Evolutionary conservation across 345 rosid species (phyloP), one percentile per base, ranked within the genome.

Genomic region (Schrenkiella parvula): DNA sequence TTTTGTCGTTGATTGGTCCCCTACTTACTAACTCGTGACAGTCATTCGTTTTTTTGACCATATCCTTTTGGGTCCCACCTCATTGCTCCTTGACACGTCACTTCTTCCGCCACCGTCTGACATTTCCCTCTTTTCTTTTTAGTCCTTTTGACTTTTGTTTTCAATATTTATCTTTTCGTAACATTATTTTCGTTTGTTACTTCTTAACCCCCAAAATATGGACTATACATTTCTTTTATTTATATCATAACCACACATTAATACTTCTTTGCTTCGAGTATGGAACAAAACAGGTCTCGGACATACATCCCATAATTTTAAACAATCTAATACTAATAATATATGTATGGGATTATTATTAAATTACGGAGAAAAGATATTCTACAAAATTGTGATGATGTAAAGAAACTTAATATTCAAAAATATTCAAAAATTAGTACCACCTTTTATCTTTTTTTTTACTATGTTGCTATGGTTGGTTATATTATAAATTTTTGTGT

Each of bases 1-100:
- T 42, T 21, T 63, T 53, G 77, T 64, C 71, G 71, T 73, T 25
- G 71, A 73, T 55, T 55, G 77, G 77, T 73, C 71, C 77, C 71
- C 77, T 35, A 50, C 70, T 25, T 17, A 15, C 63, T 14, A 9
- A 21, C 74, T 66, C 60, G 57, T 64, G 64, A 73, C 72, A 47
- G 72, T 73, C 53, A 47, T 47, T 73, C 32, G 65, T 72, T 65
- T 72, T 22, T 25, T 61, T 63, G 23, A 73, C 71, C 59, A 55
- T 43, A 23, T 71, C 43, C 23, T 23, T 51, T 37, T 23, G 51
- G 75, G 68, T 14, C 75, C 75, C 25, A 71, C 43, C 25, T 38
- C 42, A 22, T 41, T 25, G 37, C 38, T 55, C 70, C 70, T 64
- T 64, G 77, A 73, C 77, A 73, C 71, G 71, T 73, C 71, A 64